Percentiles rank a stretch among this genome's conserved stretches.
phyloP scores from a whole-genome alignment of 495 filamentous ascomycete genomes.

The Tuber borchii region DNA sequence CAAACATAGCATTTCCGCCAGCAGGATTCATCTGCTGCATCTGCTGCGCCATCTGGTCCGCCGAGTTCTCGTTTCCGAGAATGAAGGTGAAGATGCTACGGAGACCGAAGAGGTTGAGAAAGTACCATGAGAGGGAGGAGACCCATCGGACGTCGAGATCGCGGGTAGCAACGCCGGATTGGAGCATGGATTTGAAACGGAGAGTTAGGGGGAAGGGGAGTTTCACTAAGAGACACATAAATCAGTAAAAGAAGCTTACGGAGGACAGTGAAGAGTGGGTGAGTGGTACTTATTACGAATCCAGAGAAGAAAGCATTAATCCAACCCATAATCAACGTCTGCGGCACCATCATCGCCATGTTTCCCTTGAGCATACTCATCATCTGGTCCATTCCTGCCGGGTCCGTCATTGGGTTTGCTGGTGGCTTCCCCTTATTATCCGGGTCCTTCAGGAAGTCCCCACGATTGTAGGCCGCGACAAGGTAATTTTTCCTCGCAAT shows the following conservation, averaged over 20 bases:
- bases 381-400: constrained; percentile 98
- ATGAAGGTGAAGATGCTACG: constrained; percentile 98
- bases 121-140: constrained; percentile 97
- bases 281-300: constrained; percentile 75
- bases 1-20: constrained; percentile 65
- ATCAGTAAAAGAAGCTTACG: neutral
- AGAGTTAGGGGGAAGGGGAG: constrained; percentile 96
- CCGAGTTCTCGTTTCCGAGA: constrained; percentile 91
- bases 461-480: constrained; percentile 70
- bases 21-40: constrained; percentile 77
- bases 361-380: constrained; percentile 99
- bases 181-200: constrained; percentile 98
- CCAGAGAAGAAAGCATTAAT: constrained; percentile 98
- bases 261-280: neutral
- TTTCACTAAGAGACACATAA: constrained; percentile 60
- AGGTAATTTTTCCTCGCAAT: constrained; percentile 70
- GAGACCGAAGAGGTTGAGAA: constrained; percentile 89
- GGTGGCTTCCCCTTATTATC: constrained; percentile 76
- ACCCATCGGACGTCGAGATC: constrained; percentile 98
- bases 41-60: constrained; percentile 89
- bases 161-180: constrained; percentile 88
- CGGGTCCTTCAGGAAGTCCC: constrained; percentile 82
- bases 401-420: constrained; percentile 92
- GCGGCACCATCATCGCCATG: constrained; percentile 99
- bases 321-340: constrained; percentile 99